Conservation (phyloP, 116 monocot genomes). For the Iris pallida region DNA sequence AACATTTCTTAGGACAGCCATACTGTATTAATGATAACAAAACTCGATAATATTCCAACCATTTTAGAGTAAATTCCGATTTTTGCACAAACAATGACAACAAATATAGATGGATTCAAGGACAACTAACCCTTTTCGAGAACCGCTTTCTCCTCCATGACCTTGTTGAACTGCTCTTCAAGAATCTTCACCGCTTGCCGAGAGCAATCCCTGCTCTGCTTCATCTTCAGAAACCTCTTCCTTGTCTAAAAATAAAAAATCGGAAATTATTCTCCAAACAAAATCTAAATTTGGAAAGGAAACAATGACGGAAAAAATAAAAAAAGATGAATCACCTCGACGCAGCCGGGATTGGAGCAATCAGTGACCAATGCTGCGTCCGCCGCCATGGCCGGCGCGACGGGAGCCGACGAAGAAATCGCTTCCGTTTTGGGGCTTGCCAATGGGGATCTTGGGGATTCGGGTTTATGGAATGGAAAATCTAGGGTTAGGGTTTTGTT, state of each 20-base stretch:
- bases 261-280: not conserved
- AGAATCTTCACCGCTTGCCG: conserved; percentile 52
- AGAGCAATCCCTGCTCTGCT: conserved; percentile 47
- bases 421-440: not conserved
- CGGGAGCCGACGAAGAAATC: not conserved
- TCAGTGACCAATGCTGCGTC: not conserved
- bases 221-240: conserved; percentile 49
- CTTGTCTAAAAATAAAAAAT: conserved; percentile 32
- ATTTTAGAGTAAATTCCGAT: not conserved
- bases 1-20: no score
- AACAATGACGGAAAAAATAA: not conserved
- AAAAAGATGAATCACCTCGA: not conserved
- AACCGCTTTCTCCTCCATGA: conserved; percentile 29
- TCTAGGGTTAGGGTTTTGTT: no score
- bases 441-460: not conserved
- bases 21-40: not conserved
- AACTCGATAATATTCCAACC: not conserved
- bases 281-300: not conserved
- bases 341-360: conserved; percentile 9
- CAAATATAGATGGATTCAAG: not conserved
- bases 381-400: conserved; percentile 6
- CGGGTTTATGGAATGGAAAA: no score
- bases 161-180: conserved; percentile 29
- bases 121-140: conserved; percentile 47
- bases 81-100: not conserved